Conservation (phyloP, 257 asterid genomes). For the Ligustrum vulgare region DNA sequence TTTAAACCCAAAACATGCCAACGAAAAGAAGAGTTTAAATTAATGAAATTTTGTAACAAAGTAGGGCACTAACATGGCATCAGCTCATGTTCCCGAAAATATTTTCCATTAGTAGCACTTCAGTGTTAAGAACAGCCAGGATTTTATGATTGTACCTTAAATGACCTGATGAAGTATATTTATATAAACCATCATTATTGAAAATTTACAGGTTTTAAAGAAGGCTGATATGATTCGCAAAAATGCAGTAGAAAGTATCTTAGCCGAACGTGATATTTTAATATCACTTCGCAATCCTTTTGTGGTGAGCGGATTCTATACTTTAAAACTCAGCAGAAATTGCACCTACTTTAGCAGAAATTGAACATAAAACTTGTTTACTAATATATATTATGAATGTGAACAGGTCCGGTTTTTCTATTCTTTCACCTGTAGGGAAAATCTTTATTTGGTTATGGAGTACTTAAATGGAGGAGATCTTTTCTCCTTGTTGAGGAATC, state of each 20-base stretch:
- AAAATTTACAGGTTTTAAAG: conserved; percentile 71
- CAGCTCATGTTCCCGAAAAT: neutral
- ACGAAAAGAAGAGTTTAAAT: neutral
- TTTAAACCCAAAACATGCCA: neutral
- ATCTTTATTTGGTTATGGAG: conserved; percentile 98
- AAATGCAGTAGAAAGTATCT: conserved; percentile 93
- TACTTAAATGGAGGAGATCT: conserved; percentile 99
- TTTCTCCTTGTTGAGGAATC: conserved; percentile 77
- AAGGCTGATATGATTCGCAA: conserved; percentile 96
- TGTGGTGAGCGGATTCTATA: conserved; percentile 70
- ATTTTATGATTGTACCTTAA: conserved; percentile 19
- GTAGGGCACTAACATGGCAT: neutral
- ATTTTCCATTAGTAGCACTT: neutral
- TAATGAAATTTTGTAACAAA: neutral
- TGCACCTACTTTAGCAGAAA: conserved; percentile 21
- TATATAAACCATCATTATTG: conserved; percentile 22
- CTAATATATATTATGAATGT: conserved; percentile 54
- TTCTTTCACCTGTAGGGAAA: conserved; percentile 99
- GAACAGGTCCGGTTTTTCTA: conserved; percentile 99
- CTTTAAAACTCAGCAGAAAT: conserved; percentile 13
- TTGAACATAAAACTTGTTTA: conserved; percentile 22
- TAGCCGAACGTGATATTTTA: conserved; percentile 96
- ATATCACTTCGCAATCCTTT: conserved; percentile 98
- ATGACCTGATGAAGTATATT: conserved; percentile 12
- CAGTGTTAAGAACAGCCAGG: neutral